These are phyloP conservation scores for Theobroma cacao DNA, from an alignment of 345 rosid species.

Conservation along the genomic window DNA sequence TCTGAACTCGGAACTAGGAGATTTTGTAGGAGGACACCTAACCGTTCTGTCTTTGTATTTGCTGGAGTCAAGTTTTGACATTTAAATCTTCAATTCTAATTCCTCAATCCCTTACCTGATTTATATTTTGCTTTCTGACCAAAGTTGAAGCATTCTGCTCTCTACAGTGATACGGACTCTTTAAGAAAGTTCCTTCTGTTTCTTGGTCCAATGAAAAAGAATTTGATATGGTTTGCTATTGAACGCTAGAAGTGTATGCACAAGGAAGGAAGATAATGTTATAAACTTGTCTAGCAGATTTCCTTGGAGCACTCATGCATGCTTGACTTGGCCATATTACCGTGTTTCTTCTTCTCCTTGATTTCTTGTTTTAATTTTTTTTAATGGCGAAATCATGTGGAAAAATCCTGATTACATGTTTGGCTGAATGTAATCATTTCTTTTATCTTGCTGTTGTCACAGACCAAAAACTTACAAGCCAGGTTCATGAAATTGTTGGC, in stretches of 20 bases:
- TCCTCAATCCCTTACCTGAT: background rate
- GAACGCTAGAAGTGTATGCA: background rate
- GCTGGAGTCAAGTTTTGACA: background rate
- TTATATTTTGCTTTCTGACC: background rate
- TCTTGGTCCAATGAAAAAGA: background rate
- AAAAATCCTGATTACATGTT: background rate
- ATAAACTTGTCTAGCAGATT: background rate
- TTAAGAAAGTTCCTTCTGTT: background rate
- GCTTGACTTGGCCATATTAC: background rate
- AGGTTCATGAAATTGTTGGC: constrained; percentile 99
- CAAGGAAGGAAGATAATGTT: background rate
- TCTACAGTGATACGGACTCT: background rate
- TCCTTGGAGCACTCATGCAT: background rate
- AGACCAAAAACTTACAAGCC: constrained; percentile 99
- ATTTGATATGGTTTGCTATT: background rate
- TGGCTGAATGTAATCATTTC: background rate
- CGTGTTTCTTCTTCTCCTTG: background rate
- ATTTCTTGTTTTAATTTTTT: no score
- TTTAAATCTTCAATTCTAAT: background rate
- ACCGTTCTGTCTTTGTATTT: background rate
- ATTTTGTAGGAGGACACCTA: no score
- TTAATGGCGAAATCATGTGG: no score
- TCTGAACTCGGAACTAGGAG: no score
- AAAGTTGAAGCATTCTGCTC: background rate
- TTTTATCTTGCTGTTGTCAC: constrained; percentile 21